Conservation (phyloP, 306 rosid genomes). For the Pyrus bretschneideri region DNA sequence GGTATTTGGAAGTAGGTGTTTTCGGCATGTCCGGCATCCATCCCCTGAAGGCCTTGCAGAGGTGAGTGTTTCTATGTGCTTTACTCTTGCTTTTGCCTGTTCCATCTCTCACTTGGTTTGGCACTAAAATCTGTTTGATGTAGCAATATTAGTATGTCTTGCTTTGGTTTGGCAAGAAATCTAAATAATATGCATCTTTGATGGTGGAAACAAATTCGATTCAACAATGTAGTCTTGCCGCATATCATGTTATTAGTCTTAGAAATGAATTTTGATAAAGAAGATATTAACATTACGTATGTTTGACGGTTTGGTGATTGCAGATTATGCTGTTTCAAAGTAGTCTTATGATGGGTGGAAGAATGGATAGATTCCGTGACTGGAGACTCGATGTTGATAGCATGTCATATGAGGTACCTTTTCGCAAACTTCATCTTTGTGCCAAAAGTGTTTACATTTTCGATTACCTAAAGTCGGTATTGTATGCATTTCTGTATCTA, state of each 20-base stretch:
- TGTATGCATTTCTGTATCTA: not conserved
- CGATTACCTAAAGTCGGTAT: not conserved
- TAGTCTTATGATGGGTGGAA: slow-evolving; percentile 68
- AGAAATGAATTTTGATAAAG: not conserved
- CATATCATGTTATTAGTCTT: not conserved
- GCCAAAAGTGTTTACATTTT: not conserved
- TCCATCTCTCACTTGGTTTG: not conserved
- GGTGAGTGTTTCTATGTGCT: slow-evolving; percentile 37
- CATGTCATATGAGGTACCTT: slow-evolving; percentile 82
- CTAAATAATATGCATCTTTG: not conserved
- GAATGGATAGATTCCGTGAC: slow-evolving; percentile 72
- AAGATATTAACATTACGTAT: not conserved
- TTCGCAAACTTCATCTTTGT: not conserved
- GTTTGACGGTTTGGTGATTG: slow-evolving; percentile 11
- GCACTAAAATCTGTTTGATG: not conserved
- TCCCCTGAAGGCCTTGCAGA: slow-evolving; percentile 68
- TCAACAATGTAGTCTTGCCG: not conserved
- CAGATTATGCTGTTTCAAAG: slow-evolving; percentile 82
- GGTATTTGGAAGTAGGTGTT: slow-evolving; percentile 45
- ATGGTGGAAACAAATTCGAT: not conserved
- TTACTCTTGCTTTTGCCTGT: not conserved
- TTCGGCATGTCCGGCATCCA: slow-evolving; percentile 53
- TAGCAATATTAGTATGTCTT: not conserved
- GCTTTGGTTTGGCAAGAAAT: not conserved
- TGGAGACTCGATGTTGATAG: slow-evolving; percentile 89